Base-by-base conservation (phyloP, 148 eudicot species). In the Vaccinium corymbosum region DNA sequence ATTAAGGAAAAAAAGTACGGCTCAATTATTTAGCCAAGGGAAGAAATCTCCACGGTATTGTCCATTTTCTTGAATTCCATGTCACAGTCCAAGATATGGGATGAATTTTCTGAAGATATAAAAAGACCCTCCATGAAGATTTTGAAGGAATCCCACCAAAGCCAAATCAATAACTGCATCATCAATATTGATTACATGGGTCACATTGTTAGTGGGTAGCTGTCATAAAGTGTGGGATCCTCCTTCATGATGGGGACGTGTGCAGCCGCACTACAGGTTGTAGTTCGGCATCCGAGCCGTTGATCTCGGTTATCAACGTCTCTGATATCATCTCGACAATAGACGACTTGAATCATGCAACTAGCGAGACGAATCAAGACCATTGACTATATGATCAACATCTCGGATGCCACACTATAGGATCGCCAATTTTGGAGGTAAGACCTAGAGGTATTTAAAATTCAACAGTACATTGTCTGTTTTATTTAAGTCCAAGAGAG, bases 181-280 rank as follows among this genome's bases (percentile, higher is more conserved):
- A n/a, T 29, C 16, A 2, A 32, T 48, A 72, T 79, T 48, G n/a
- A 17, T 20, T 83, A 81, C 42, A 78, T 35, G 82, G 84, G 84
- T 87, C 82, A 76, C 51, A 77, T 72, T 79, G 75, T 66, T 19
- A 80, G 73, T 17, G 73, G 7, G 51, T 83, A 89, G 86, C 87
- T 89, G 89, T 84, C 89, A 80, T 35, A 80, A 72, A 76, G 75
- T 85, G 81, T 86, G 80, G 64, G 90, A 75, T 84, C 81, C 29
- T 48, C 80, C 78, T 35, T 76, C 82, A 8, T 64, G 12, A 51
- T 61, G 74, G 74, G 59, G 38, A 42, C 35, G 35, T 32, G 35
- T 0, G 35, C 35, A 35, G 38, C 38, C 0, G 38, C 38, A 35
- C 38, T 35, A 35, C 38, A 35, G 3, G 38, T 35, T 35, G 38